Conservation (phyloP, 2,329 filamentous ascomycete genomes). For the Aspergillus costaricaensis region DNA sequence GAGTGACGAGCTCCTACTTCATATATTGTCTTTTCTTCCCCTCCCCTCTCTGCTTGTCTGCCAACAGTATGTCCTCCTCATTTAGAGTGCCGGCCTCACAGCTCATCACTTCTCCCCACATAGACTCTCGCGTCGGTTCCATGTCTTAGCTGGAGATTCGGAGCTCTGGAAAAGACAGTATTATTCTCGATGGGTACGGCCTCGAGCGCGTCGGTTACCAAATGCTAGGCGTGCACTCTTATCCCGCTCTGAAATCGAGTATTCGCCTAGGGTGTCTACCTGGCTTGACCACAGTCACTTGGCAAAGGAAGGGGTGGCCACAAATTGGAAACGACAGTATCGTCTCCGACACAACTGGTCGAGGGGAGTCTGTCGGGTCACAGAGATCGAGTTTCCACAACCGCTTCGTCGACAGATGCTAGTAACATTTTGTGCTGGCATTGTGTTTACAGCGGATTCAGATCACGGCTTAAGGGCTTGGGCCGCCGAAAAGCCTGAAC, state of each 20-base stretch:
- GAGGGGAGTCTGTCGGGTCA: constrained; percentile 74
- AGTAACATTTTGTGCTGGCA: constrained; percentile 73
- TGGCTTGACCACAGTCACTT: constrained; percentile 64
- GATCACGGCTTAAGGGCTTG: constrained; percentile 73
- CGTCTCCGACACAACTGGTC: constrained; percentile 90
- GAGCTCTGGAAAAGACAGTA: constrained; percentile 92
- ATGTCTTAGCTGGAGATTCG: constrained; percentile 72
- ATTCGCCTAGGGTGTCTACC: constrained; percentile 58
- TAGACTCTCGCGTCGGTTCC: constrained; percentile 68
- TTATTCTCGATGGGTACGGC: constrained; percentile 82
- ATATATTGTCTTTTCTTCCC: constrained; percentile 76
- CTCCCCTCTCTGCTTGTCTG: constrained; percentile 67
- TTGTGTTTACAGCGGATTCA: constrained; percentile 75
- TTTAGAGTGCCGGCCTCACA: neutral
- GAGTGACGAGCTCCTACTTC: constrained; percentile 84
- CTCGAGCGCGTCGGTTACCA: constrained; percentile 74
- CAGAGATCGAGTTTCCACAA: constrained; percentile 68
- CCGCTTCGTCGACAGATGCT: constrained; percentile 63
- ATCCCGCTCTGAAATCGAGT: constrained; percentile 45
- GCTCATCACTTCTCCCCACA: neutral
- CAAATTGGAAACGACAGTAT: constrained; percentile 87
- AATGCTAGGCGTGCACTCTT: constrained; percentile 58
- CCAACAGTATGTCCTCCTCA: constrained; percentile 53
- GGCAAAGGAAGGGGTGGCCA: constrained; percentile 53
- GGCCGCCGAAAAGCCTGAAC: constrained; percentile 65